phyloP scores from a whole-genome alignment of 2,329 filamentous ascomycete genomes.

The Hymenoscyphus albidus region DNA sequence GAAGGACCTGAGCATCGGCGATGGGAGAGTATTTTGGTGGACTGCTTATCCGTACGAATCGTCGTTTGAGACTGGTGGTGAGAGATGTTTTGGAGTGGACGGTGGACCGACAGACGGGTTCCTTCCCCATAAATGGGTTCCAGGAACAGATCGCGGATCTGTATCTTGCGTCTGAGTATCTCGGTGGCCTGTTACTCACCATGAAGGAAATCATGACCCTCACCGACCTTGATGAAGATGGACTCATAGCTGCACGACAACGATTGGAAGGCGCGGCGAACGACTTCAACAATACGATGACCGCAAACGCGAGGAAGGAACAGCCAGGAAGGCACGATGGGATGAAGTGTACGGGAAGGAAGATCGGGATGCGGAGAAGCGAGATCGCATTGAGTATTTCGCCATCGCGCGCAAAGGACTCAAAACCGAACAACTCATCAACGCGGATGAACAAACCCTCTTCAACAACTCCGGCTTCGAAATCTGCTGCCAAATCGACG shows the following conservation, averaged over 20 bases:
- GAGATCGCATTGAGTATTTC: too few relatives aligned
- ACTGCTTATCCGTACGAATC: not conserved
- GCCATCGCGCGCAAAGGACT: too few relatives aligned
- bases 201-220: too few relatives aligned
- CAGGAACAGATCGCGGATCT: not conserved
- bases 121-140: too few relatives aligned
- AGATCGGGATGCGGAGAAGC: too few relatives aligned
- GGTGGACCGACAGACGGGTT: not conserved
- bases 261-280: too few relatives aligned
- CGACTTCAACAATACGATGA: too few relatives aligned
- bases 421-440: not conserved
- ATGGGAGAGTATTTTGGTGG: not conserved
- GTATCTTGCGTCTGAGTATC: not conserved
- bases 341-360: too few relatives aligned
- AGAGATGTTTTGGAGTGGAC: not conserved
- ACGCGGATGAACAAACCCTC: not conserved
- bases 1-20: not conserved
- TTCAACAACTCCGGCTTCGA: not conserved
- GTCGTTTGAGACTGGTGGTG: not conserved
- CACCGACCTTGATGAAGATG: too few relatives aligned
- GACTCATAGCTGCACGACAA: too few relatives aligned
- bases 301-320: too few relatives aligned
- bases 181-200: not conserved
- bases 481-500: conserved; percentile 1
- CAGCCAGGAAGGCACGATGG: too few relatives aligned